Base-by-base conservation (phyloP, 805 yeast species). In the Kregervanrija fluxuum region DNA sequence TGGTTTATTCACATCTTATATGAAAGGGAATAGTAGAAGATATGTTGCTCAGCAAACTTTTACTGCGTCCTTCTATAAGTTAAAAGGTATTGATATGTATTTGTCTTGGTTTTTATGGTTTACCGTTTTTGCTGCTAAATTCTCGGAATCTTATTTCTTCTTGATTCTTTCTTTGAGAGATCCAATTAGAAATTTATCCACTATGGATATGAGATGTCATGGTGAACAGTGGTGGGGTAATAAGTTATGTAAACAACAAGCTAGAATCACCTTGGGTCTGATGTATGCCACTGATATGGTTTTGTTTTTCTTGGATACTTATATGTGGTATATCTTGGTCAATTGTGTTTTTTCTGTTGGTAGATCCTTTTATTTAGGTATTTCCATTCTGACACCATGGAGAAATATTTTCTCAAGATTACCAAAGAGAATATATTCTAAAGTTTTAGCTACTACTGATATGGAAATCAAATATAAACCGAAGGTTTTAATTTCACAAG, bases 401-500 rank as follows among this genome's bases (percentile, higher is more conserved):
- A 87, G 98, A 80, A 93, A 95, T 67, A 90, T 93, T 57, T 93
- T 91, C 75, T 82, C 96, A 44, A 83, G 99, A 69, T 74, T 93
- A 65, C 99, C 99, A 65, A 93, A 93, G 82, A 88, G 99, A 81
- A 88, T 93, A 55, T 95, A 93, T 75, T 88, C 97, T 45, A 93
- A 93, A 79, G 83, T 93, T 54, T 79, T 93, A 69, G 98, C 98
- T 39, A 93, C 99, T 33, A 86, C 96, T 54, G 98, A 93, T 66
- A 91, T 95, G 99, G 98, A 93, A 73, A 88, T 91, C 64, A 91
- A 93, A 74, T 93, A 93, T 73, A 91, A 93, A 71, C 98, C 99
- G 55, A 93, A 93, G 79, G 97, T 93, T 54, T 76, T 93, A 65
- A 91, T 93, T 59, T 89, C 97, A 36, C 99, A 93, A 74, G 91